Evolutionary conservation across 2,329 filamentous ascomycete species (phyloP), one percentile per base, ranked within the genome.

Genomic region (Alternaria hordeiaustralica): DNA sequence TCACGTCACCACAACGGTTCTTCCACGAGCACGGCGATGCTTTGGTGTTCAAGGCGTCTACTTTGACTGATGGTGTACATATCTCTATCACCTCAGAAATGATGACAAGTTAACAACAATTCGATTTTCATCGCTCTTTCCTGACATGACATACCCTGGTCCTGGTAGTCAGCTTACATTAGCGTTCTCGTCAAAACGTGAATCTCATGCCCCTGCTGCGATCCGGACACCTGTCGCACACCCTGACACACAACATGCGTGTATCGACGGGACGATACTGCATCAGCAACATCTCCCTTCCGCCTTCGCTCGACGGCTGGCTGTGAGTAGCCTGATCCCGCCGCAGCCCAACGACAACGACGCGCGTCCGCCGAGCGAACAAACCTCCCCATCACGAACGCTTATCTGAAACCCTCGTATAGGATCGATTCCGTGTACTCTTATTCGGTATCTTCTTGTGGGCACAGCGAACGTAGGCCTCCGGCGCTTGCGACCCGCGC

Each of bases 1-100:
- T 57, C 58, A 64, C 58, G 62, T 68, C 60, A 65, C 63, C 49
- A 60, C 44, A 47, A 55, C 56, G 15, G 28, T 55, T n/a, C 41
- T 47, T 60, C 28, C 18, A 49, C 18, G 45, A 45, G 63, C 50
- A 51, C 50, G 63, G 55, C 36, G 45, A 58, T 61, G 46, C 33
- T 61, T 26, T 51, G 63, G 63, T 55, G 63, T 62, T 58, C 28
- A 33, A 45, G 44, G 25, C 33, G 25, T n/a, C 28, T 47, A n/a
- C 18, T 36, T 36, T 21, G 15, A 30, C 49, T n/a, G 15, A 36
- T 28, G 43, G 49, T 55, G 30, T 60, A 50, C 33, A 55, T 63
- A 54, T 49, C 47, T 26, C 18, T 36, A 18, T 7, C 21, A 58
- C 13, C 46, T 30, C 36, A 30, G 18, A 51, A 43, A 3, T 41